A percentile compares a stretch with the other conserved stretches of the same genome.
Conservation (phyloP, 2,329 filamentous ascomycete genomes). For the Colletotrichum destructivum region DNA sequence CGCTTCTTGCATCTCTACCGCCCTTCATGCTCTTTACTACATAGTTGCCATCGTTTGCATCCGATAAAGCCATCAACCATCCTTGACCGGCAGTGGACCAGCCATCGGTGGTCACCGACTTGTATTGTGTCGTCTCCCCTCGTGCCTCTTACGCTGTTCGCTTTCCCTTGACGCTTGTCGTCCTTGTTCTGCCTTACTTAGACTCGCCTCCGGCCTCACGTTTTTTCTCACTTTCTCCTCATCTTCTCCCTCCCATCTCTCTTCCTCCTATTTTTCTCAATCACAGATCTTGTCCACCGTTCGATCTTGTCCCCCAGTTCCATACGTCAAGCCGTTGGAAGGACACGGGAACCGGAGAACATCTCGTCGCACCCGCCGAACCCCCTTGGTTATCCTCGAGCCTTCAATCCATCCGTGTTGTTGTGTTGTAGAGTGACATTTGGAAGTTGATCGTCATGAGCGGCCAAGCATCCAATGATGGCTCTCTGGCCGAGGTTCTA, state of each 20-base stretch:
- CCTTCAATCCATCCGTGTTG: neutral
- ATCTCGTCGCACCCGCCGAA: neutral
- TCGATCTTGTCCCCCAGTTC: neutral
- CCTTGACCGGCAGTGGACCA: conserved; percentile 28
- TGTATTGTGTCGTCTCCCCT: conserved; percentile 4
- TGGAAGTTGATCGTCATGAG: conserved; percentile 32
- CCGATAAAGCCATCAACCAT: conserved; percentile 28
- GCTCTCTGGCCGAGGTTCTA: conserved; percentile 54
- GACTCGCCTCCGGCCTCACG: conserved; percentile 1
- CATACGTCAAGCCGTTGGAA: neutral
- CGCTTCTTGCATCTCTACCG: conserved; percentile 15
- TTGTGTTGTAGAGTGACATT: conserved; percentile 8
- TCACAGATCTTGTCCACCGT: neutral
- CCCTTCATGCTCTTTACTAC: conserved; percentile 27
- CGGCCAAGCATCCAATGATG: conserved; percentile 21
- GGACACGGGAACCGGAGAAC: neutral
- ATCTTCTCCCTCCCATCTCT: conserved; percentile 8
- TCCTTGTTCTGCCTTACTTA: conserved; percentile 19
- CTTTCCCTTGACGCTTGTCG: neutral
- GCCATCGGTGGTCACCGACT: conserved; percentile 39
- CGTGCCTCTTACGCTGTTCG: neutral
- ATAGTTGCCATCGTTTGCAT: conserved; percentile 13
- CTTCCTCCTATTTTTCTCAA: neutral
- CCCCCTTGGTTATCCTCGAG: neutral
- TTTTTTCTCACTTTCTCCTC: neutral